Evolutionary conservation across 768 basidiomycete species (phyloP).

Genomic region (Collybia sordida): DNA sequence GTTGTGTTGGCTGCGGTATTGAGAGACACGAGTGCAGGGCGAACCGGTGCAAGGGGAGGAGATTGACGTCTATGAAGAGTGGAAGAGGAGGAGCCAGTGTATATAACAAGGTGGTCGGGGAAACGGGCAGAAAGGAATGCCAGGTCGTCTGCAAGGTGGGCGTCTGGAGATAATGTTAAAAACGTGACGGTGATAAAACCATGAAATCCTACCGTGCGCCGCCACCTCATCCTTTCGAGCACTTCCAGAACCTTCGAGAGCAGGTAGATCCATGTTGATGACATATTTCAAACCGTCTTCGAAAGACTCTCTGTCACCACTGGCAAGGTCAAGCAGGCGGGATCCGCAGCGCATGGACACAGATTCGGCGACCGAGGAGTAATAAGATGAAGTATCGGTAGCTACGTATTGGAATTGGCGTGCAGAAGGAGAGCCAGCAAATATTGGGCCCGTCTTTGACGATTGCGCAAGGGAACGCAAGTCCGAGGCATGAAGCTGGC

Average conservation of each 20-base stretch:
- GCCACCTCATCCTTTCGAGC: slow-evolving; percentile 47
- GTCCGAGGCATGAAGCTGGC: slow-evolving; percentile 76
- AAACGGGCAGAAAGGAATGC: slow-evolving; percentile 44
- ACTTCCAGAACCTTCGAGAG: slow-evolving; percentile 39
- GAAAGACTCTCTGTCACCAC: slow-evolving; percentile 34
- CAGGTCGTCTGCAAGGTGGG: slow-evolving; percentile 47
- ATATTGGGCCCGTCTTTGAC: slow-evolving; percentile 44
- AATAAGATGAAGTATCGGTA: slow-evolving; percentile 24
- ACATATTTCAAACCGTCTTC: slow-evolving; percentile 50
- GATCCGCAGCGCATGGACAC: slow-evolving; percentile 57
- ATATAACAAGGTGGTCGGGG: slow-evolving; percentile 66
- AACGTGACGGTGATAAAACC: background rate
- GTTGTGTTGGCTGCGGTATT: slow-evolving; percentile 30
- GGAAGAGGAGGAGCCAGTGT: slow-evolving; percentile 47
- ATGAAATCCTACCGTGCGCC: slow-evolving; percentile 49
- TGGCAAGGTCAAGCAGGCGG: slow-evolving; percentile 39
- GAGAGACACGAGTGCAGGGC: slow-evolving; percentile 12
- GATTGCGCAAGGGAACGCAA: slow-evolving; percentile 57
- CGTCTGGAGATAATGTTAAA: slow-evolving; percentile 32
- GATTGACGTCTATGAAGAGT: slow-evolving; percentile 22
- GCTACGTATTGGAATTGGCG: slow-evolving; percentile 65
- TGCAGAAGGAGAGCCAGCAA: slow-evolving; percentile 51
- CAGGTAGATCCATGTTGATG: slow-evolving; percentile 55
- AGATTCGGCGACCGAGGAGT: slow-evolving; percentile 35
- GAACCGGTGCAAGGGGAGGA: slow-evolving; percentile 15